Conservation (phyloP, 345 rosid species). For the Brassica nigra region DNA sequence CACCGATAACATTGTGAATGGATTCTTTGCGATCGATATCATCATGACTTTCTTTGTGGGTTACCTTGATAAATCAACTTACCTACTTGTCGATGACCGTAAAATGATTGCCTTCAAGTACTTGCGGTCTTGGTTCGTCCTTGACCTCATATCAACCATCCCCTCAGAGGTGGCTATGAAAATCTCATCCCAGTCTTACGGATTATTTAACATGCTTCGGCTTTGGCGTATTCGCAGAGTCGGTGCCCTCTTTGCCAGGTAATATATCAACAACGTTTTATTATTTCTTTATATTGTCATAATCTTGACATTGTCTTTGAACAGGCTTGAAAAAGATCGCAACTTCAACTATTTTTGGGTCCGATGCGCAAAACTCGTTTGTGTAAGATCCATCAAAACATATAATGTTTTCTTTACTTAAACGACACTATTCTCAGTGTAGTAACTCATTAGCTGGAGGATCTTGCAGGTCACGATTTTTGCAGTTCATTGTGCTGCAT, state of each 20-base stretch:
- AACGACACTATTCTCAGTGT: not conserved
- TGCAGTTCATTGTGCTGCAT: slow-evolving; percentile 86
- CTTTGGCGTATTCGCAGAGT: slow-evolving; percentile 99
- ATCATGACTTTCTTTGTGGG: slow-evolving; percentile 83
- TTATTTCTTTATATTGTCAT: not conserved
- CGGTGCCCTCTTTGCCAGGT: slow-evolving; percentile 90
- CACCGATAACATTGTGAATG: slow-evolving; percentile 81
- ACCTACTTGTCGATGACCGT: slow-evolving; percentile 68
- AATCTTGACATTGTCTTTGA: slow-evolving; percentile 14
- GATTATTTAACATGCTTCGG: slow-evolving; percentile 87
- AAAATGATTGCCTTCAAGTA: slow-evolving; percentile 81
- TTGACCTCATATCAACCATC: slow-evolving; percentile 73
- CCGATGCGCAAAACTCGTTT: slow-evolving; percentile 86
- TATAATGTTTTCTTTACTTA: not conserved
- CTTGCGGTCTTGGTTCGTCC: slow-evolving; percentile 70
- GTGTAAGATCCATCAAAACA: slow-evolving; percentile 56
- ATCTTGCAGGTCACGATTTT: slow-evolving; percentile 79
- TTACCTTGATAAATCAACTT: slow-evolving; percentile 67
- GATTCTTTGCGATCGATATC: slow-evolving; percentile 84
- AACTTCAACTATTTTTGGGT: slow-evolving; percentile 92
- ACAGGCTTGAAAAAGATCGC: slow-evolving; percentile 92
- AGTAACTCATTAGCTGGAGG: slow-evolving; percentile 6
- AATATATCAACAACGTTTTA: not conserved
- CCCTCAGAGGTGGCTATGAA: slow-evolving; percentile 75
- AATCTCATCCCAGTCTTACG: slow-evolving; percentile 65